These are phyloP conservation scores for Oxyria digyna DNA, from an alignment of 148 eudicot genomes.

Conservation along the genomic window DNA sequence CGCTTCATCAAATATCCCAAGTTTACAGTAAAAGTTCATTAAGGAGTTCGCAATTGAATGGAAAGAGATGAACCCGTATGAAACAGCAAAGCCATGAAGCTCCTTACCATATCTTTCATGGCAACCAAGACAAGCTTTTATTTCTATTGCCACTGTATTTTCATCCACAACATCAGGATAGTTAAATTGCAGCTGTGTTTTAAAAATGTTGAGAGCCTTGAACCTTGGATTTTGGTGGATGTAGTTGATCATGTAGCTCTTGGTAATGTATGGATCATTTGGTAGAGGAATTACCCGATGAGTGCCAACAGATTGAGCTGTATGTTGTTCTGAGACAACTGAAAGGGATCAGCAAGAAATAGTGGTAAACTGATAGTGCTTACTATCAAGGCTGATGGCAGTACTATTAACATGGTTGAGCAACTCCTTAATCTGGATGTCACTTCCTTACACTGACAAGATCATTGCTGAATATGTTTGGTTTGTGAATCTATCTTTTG, in stretches of 20 bases:
- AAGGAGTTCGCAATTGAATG: conserved; percentile 57
- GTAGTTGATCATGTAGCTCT: conserved; percentile 35
- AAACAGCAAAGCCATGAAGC: conserved; percentile 55
- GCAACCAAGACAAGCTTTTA: conserved; percentile 58
- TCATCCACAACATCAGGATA: conserved; percentile 29
- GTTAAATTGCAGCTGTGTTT: conserved; percentile 15
- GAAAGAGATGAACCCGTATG: conserved; percentile 35
- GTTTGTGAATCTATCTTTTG: too few relatives aligned
- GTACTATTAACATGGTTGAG: too few relatives aligned
- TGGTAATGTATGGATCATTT: conserved; percentile 15
- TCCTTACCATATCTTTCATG: conserved; percentile 31
- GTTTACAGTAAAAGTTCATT: conserved; percentile 76
- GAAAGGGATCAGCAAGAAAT: too few relatives aligned
- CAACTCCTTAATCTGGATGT: too few relatives aligned
- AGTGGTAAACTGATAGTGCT: too few relatives aligned
- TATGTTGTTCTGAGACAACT: too few relatives aligned
- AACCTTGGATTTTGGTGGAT: conserved; percentile 26
- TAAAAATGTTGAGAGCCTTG: conserved; percentile 45
- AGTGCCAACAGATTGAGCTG: too few relatives aligned
- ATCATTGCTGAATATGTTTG: too few relatives aligned
- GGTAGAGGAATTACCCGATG: conserved; percentile 33
- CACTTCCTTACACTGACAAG: too few relatives aligned
- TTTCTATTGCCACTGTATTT: conserved; percentile 42
- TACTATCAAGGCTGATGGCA: too few relatives aligned
- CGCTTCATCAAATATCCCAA: conserved; percentile 33